Base-by-base conservation (phyloP, 208 protist genomes). In the Crithidia sp. region DNA sequence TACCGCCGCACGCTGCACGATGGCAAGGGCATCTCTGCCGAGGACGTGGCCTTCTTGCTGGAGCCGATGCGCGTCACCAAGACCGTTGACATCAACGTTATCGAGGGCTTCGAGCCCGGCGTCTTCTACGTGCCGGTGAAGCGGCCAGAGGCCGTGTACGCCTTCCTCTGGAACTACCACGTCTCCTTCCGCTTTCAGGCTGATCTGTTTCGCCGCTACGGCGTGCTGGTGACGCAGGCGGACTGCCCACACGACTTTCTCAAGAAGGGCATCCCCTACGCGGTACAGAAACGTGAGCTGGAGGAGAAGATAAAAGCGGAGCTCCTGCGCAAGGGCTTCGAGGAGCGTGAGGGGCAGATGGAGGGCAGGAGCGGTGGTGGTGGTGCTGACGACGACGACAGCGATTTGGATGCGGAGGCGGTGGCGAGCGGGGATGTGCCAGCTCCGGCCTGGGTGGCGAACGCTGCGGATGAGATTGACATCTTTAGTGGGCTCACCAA, bases 201-300 rank as follows among this genome's bases (percentile, higher is more conserved):
- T 4, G 85, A 81, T 5, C 72, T 96, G 8, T 96, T 93, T 67
- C 74, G 80, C 43, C 82, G 83, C 39, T 89, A 81, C 71, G 92
- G 92, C 36, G 89, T 95, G 19, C 76, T 96, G 54, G 67, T 96
- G 52, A 93, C 88, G 47, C 93, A 93, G 88, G 88, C 92, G 40
- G 59, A 75, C 60, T 95, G 89, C 76, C 83, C 84, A 37, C 87
- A 95, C 71, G 81, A 87, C n/a, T 94, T 94, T 70, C 67, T 91
- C 9, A 76, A 79, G 55, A 88, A 90, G 67, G 77, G 83, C 36
- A 67, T 89, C 5, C 81, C 85, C 16, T 89, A 89, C 69, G 56
- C 79, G 62, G 59, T 84, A 12, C 87, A 89, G 67, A 85, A 88
- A 79, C 63, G 83, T 55, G 73, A 87, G 68, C 43, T 77, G 62